Percentiles rank a stretch among this genome's conserved stretches.
These are phyloP conservation scores for Kewa caespitosa DNA, from an alignment of 179 eudicot species.

Conservation along the genomic window DNA sequence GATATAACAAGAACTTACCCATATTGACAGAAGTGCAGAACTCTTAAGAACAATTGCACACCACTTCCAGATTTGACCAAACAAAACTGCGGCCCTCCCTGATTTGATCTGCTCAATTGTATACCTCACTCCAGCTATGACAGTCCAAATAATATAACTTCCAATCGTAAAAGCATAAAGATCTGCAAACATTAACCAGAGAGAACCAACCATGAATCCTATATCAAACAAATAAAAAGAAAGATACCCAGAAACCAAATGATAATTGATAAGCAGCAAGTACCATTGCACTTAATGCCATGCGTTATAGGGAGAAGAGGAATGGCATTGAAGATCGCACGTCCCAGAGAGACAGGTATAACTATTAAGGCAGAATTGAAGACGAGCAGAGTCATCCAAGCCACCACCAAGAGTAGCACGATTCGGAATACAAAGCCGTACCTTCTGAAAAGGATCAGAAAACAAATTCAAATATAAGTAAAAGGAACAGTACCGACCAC, in stretches of 20 bases:
- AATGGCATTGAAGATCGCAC: slow-evolving; percentile 71
- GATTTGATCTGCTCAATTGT: slow-evolving; percentile 68
- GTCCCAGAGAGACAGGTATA: slow-evolving; percentile 82
- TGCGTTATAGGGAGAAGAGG: slow-evolving; percentile 89
- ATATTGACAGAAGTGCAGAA: slow-evolving; percentile 73
- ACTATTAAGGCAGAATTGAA: slow-evolving; percentile 74
- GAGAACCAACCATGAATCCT: background rate
- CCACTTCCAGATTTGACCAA: slow-evolving; percentile 86
- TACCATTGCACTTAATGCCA: slow-evolving; percentile 97
- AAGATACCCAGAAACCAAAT: slow-evolving; percentile 2
- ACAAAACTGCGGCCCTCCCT: slow-evolving; percentile 64
- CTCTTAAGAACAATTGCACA: slow-evolving; percentile 80
- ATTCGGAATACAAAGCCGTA: slow-evolving; percentile 83
- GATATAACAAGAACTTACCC: slow-evolving; percentile 53
- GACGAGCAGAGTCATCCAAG: slow-evolving; percentile 95
- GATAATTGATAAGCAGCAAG: slow-evolving; percentile 16
- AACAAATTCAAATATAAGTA: slow-evolving; percentile 11
- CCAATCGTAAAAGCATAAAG: slow-evolving; percentile 93
- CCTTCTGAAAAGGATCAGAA: slow-evolving; percentile 42
- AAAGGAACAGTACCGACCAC: background rate
- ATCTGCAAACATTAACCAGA: slow-evolving; percentile 39
- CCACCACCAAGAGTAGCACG: slow-evolving; percentile 80
- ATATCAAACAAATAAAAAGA: background rate
- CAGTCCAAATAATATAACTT: slow-evolving; percentile 92
- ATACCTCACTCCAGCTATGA: slow-evolving; percentile 82